phyloP scores from a whole-genome alignment of 495 filamentous ascomycete species.

The Penicillium paxilli region DNA sequence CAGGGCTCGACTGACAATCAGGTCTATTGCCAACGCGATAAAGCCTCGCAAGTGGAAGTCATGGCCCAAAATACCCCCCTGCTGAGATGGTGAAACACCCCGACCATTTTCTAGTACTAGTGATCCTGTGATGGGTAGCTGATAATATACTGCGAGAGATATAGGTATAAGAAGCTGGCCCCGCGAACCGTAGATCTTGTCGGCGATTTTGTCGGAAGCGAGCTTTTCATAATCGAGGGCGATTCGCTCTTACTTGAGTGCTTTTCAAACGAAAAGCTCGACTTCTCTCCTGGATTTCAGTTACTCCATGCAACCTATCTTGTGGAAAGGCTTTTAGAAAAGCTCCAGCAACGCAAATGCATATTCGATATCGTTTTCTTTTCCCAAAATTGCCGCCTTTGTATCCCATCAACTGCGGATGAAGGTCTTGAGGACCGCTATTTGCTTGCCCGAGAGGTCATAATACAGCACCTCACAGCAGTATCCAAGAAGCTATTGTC shows the following conservation, averaged over 20 bases:
- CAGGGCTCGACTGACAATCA: too few species aligned
- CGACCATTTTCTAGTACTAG: too few species aligned
- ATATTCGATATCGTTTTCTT: constrained; percentile 72
- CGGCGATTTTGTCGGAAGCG: constrained; percentile 73
- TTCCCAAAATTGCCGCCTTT: constrained; percentile 30
- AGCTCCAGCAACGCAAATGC: constrained; percentile 61
- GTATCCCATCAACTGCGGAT: constrained; percentile 6
- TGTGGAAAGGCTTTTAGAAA: constrained; percentile 63
- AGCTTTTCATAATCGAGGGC: constrained; percentile 71
- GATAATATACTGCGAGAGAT: too few species aligned
- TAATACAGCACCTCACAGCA: too few species aligned
- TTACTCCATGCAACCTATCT: constrained; percentile 68
- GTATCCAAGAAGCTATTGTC: too few species aligned
- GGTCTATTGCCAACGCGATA: too few species aligned
- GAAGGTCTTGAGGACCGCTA: constrained; percentile 44
- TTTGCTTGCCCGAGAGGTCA: constrained; percentile 57
- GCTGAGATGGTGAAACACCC: too few species aligned
- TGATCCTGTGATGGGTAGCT: too few species aligned
- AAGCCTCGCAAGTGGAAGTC: too few species aligned
- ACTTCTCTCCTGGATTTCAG: constrained; percentile 68
- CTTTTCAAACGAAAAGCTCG: constrained; percentile 57
- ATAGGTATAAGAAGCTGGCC: constrained; percentile 18
- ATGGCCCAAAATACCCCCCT: too few species aligned
- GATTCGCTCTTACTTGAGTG: constrained; percentile 67
- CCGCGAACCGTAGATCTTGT: constrained; percentile 31